phyloP scores from a whole-genome alignment of 768 basidiomycete genomes.

The Rhodosporidiobolus odoratus region DNA sequence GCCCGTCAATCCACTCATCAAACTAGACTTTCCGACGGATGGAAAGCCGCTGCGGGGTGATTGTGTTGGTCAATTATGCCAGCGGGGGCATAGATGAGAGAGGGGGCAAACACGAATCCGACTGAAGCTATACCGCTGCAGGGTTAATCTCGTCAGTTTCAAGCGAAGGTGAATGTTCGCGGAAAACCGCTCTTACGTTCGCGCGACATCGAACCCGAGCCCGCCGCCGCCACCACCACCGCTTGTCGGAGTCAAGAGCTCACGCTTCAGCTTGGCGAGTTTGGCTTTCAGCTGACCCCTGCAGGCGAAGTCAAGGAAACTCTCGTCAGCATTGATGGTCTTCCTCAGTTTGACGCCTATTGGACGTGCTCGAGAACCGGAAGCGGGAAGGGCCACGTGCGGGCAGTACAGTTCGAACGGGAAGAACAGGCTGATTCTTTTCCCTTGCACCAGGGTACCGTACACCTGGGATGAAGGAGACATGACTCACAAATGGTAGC shows the following conservation, averaged over 20 bases:
- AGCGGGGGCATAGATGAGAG: conserved; percentile 6
- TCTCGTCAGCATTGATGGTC: too few species aligned
- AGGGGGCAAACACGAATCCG: conserved; percentile 75
- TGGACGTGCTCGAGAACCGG: too few species aligned
- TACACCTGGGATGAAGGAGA: too few species aligned
- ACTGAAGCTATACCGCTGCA: conserved; percentile 60
- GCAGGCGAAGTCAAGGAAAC: background rate
- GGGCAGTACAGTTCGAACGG: too few species aligned
- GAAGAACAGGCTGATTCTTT: too few species aligned
- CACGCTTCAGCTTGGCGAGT: conserved; percentile 90
- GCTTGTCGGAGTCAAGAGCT: conserved; percentile 72
- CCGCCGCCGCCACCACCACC: conserved; percentile 82
- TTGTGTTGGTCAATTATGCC: background rate
- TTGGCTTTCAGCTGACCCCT: conserved; percentile 58
- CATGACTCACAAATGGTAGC: background rate
- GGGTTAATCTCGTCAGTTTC: background rate
- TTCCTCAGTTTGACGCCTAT: too few species aligned
- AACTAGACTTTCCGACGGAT: conserved; percentile 79
- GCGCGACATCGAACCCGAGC: conserved; percentile 93
- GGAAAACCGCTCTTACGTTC: too few species aligned
- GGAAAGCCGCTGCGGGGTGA: conserved; percentile 54
- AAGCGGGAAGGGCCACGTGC: too few species aligned
- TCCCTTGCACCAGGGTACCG: too few species aligned
- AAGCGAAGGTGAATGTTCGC: background rate
- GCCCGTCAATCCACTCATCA: conserved; percentile 90